Base-by-base conservation (phyloP, 163 green algal species). In the Chlorella variabilis region DNA sequence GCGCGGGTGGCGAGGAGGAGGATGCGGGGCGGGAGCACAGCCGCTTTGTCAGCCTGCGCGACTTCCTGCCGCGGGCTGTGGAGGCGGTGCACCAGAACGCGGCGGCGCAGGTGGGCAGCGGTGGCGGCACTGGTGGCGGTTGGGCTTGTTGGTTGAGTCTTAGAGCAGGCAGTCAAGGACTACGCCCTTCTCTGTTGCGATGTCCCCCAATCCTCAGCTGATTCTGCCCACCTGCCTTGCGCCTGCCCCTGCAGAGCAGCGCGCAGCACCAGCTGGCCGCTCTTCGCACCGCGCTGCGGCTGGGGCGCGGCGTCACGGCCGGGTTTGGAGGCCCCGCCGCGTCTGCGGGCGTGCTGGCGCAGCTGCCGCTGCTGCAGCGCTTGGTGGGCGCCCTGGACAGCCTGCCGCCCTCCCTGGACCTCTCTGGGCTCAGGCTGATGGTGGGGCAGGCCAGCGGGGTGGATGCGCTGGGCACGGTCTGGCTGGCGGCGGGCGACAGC, bases 221-320 rank as follows among this genome's bases (percentile, higher is more conserved):
- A n/a, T 15, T 15, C 45, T 54, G 15, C 45, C 45, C 45, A 23
- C 45, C 15, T 38, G 38, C 34, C 58, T 38, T n/a, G n/a, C n/a
- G n/a, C n/a, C n/a, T n/a, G n/a, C n/a, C n/a, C n/a, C n/a, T 23
- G 49, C 78, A 71, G 69, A 45, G 34, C 71, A 70, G 62, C 49
- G 82, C 67, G 13, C 39, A 33, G 61, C 59, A 83, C 20, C 69
- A 87, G 21, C 78, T 91, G 23, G 51, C 51, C 4, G 70, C 75
- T 31, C 56, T 87, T 6, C 70, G 83, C 31, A 85, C 89, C 20
- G 85, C 88, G 34, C 80, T 92, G 54, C 86, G 87, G 9, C 63
- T 91, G 56, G 86, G 81, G 5, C 83, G 78, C 15, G 41, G 71
- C 38, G 68, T 91, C 41, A 51, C n/a, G 11, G 20, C 75, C 1